Evolutionary conservation across 441 rosid species (phyloP).

Genomic region (Adansonia grandidieri): DNA sequence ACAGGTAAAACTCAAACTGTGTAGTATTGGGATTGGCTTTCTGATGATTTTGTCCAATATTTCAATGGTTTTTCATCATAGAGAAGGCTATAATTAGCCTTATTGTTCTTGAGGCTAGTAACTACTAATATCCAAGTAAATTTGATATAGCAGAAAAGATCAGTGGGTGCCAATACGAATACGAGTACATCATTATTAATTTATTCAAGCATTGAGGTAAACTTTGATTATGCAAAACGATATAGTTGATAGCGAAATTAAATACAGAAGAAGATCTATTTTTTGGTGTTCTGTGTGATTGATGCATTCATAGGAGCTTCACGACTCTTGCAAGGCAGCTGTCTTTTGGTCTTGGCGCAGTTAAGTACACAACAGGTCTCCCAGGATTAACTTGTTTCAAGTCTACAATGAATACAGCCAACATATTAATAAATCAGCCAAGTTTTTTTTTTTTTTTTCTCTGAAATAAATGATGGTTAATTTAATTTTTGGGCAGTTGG

Average conservation of each 20-base stretch:
- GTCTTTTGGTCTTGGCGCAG: not conserved
- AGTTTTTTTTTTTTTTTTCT: not conserved
- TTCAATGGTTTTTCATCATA: too few relatives aligned
- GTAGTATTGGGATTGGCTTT: too few relatives aligned
- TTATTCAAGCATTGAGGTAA: not conserved
- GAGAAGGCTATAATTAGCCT: too few relatives aligned
- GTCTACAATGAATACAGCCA: not conserved
- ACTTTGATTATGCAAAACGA: not conserved
- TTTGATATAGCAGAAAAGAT: not conserved
- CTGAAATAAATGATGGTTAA: not conserved
- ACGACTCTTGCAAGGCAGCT: not conserved
- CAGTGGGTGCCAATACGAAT: not conserved
- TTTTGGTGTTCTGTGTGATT: not conserved
- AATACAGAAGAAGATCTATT: not conserved
- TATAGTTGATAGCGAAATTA: not conserved
- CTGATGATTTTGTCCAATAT: too few relatives aligned
- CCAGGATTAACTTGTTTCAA: conserved; percentile 4
- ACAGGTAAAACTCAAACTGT: too few relatives aligned
- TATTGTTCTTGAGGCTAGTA: too few relatives aligned
- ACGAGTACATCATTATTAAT: not conserved
- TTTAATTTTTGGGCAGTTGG: too few relatives aligned
- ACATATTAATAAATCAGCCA: not conserved
- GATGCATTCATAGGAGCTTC: not conserved
- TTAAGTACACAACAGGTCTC: not conserved
- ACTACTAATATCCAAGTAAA: not conserved